Evolutionary conservation across 148 eudicot genomes (phyloP).

Genomic region (Rhododendron kiyosumense): DNA sequence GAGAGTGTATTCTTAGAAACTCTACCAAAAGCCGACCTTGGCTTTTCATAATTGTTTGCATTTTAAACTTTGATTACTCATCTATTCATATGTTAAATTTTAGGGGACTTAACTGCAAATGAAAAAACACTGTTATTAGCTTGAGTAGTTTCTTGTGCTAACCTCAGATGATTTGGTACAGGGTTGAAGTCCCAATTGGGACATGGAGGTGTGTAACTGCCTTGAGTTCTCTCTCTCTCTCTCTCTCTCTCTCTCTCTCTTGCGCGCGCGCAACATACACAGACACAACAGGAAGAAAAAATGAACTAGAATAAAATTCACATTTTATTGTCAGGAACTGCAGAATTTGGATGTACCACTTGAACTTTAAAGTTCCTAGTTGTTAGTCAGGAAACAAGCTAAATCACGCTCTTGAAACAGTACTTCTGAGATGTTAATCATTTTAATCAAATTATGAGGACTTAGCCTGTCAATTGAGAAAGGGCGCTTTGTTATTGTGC

Average conservation of each 20-base stretch:
- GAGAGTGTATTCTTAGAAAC: background rate
- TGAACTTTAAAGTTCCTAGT: background rate
- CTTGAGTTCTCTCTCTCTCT: background rate
- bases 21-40: no score
- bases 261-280: background rate
- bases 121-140: background rate
- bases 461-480: background rate
- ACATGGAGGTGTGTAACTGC: background rate
- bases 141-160: background rate
- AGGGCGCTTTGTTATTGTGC: background rate
- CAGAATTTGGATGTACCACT: background rate
- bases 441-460: background rate
- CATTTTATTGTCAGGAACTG: background rate
- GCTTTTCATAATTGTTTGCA: background rate
- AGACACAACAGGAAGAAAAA: background rate
- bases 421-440: background rate
- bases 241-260: background rate
- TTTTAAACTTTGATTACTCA: background rate
- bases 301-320: background rate
- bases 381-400: background rate
- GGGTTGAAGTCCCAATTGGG: background rate
- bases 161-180: background rate
- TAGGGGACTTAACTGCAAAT: background rate
- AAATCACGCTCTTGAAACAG: background rate
- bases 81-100: background rate